Evolutionary conservation across 495 filamentous ascomycete species (phyloP).

Genomic region (Bombardia bombarda): DNA sequence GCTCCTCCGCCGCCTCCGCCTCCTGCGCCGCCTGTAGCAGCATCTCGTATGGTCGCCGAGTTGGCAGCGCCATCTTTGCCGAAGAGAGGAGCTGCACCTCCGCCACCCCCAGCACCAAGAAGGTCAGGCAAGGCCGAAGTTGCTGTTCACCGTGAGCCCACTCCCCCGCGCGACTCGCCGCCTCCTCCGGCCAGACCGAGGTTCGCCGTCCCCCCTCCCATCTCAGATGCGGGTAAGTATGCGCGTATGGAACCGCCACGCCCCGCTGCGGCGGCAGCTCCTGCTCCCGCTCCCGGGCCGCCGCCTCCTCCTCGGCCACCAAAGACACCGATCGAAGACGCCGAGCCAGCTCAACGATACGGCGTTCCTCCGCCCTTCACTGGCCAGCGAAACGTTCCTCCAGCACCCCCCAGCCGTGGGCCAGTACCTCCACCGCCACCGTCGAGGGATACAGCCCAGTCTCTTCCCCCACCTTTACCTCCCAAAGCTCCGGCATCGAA

Average conservation of each 20-base stretch:
- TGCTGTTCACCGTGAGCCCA: constrained; percentile 39
- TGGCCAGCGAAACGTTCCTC: constrained; percentile 60
- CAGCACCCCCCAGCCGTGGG: constrained; percentile 66
- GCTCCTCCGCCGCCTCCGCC: constrained; percentile 55
- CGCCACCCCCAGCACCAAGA: constrained; percentile 71
- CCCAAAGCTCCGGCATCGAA: constrained; percentile 57
- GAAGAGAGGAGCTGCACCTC: constrained; percentile 66
- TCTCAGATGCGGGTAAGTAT: constrained; percentile 81
- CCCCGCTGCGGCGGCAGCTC: constrained; percentile 46
- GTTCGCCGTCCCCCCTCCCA: constrained; percentile 76
- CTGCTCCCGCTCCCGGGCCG: constrained; percentile 59
- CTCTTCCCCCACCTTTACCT: constrained; percentile 55
- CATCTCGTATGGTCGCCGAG: constrained; percentile 25
- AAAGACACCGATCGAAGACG: constrained; percentile 70
- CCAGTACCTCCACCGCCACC: constrained; percentile 61
- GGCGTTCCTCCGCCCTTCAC: constrained; percentile 79
- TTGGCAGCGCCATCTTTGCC: constrained; percentile 33
- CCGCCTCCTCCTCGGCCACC: constrained; percentile 82
- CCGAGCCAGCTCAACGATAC: constrained; percentile 45
- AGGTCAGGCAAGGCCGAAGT: constrained; percentile 43
- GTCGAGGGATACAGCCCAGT: constrained; percentile 36
- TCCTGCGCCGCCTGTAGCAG: constrained; percentile 10
- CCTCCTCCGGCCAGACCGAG: constrained; percentile 48
- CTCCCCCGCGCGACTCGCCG: constrained; percentile 50
- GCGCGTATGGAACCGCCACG: constrained; percentile 49